Conservation (phyloP, 139 green algal species). For the Chlamydomonas incerta region DNA sequence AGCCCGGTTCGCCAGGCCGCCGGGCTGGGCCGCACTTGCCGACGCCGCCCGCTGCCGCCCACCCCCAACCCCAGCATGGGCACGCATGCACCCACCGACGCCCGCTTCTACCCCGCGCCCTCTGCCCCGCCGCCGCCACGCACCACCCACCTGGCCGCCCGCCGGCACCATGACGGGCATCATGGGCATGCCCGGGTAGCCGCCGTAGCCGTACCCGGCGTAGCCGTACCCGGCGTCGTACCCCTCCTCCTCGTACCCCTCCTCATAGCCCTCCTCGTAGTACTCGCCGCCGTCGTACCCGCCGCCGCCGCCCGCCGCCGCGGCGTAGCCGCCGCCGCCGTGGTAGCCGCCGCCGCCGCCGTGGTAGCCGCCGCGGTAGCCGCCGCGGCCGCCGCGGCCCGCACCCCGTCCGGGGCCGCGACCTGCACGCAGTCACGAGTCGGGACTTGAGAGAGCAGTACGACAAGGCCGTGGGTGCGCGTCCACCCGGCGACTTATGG, state of each 20-base stretch:
- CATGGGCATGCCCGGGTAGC: constrained; percentile 25
- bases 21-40: no score
- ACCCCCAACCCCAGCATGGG: no score
- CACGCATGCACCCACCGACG: neutral
- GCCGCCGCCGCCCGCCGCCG: neutral
- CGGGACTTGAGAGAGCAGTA: no score
- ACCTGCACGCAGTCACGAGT: no score
- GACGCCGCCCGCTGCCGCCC: no score
- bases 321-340: neutral
- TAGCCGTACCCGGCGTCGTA: constrained; percentile 41
- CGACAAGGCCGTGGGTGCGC: no score
- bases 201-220: constrained; percentile 39
- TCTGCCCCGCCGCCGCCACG: neutral
- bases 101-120: neutral
- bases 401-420: neutral
- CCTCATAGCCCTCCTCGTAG: constrained; percentile 28
- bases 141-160: constrained; percentile 14
- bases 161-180: constrained; percentile 36
- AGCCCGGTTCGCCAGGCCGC: no score
- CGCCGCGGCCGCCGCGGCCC: constrained; percentile 22
- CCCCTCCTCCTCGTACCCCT: constrained; percentile 32
- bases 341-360: constrained; percentile 17
- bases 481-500: no score
- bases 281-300: neutral
- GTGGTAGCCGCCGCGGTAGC: constrained; percentile 18